phyloP scores from a whole-genome alignment of 257 asterid species.

The Capsicum pubescens region DNA sequence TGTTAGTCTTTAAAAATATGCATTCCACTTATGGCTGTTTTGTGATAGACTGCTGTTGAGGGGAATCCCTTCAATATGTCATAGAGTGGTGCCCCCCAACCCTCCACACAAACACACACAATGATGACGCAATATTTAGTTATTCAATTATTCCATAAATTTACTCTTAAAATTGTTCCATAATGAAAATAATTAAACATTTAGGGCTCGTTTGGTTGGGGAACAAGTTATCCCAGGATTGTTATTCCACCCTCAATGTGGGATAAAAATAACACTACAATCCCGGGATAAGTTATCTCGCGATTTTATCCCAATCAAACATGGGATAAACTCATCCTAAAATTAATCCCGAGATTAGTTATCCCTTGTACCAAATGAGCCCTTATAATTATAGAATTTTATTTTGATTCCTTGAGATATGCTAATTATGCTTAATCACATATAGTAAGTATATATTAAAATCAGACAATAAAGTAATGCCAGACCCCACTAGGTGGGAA shows the following conservation, averaged over 20 bases:
- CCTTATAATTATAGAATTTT: not conserved
- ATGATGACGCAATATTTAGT: not conserved
- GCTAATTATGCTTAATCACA: not conserved
- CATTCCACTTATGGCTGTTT: not conserved
- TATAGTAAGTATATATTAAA: not conserved
- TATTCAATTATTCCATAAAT: constrained; percentile 16
- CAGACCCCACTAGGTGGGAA: too few relatives aligned
- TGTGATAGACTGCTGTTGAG: not conserved
- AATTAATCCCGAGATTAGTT: too few relatives aligned
- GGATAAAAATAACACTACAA: too few relatives aligned
- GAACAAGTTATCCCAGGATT: too few relatives aligned
- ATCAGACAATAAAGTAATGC: not conserved
- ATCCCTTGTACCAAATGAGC: too few relatives aligned
- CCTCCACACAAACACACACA: not conserved
- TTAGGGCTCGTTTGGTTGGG: not conserved
- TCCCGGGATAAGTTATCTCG: too few relatives aligned
- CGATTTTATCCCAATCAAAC: too few relatives aligned
- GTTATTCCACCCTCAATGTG: too few relatives aligned
- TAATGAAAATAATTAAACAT: not conserved
- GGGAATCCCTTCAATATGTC: not conserved
- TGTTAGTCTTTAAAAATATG: not conserved
- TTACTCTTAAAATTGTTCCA: not conserved
- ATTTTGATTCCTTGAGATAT: not conserved
- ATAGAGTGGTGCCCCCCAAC: not conserved
- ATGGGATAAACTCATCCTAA: too few relatives aligned